These are phyloP conservation scores for Helenozyma rhizophorensis DNA, from an alignment of 805 yeast species.

Conservation along the genomic window DNA sequence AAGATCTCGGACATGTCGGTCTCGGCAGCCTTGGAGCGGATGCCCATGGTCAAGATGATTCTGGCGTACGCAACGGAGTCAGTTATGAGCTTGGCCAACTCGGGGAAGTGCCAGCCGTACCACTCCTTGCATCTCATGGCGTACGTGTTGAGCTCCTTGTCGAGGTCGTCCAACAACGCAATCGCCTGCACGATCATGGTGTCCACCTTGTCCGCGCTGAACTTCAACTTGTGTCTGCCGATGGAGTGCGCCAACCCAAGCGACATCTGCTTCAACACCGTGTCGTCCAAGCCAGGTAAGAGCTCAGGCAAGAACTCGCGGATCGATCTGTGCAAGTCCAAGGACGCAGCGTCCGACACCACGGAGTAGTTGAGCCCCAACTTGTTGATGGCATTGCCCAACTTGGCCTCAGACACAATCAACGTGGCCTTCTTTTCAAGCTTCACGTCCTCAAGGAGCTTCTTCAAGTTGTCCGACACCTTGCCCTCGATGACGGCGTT, in stretches of 20 bases:
- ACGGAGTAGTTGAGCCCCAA: conserved; percentile 83
- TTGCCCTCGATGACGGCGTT: conserved; percentile 89
- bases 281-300: conserved; percentile 86
- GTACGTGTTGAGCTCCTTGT: conserved; percentile 95
- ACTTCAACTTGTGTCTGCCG: conserved; percentile 97
- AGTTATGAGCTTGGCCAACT: conserved; percentile 92
- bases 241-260: conserved; percentile 97
- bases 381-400: conserved; percentile 95
- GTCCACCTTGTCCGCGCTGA: conserved; percentile 97
- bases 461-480: conserved; percentile 80
- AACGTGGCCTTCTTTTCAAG: conserved; percentile 80
- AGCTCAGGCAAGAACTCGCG: conserved; percentile 91
- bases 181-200: conserved; percentile 99
- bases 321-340: conserved; percentile 92
- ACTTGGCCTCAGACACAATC: conserved; percentile 90
- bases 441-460: conserved; percentile 69
- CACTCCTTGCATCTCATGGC: conserved; percentile 99
- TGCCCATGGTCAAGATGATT: conserved; percentile 89
- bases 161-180: conserved; percentile 92
- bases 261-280: conserved; percentile 88
- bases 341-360: conserved; percentile 90
- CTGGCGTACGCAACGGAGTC: conserved; percentile 97
- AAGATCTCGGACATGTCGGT: conserved; percentile 64
- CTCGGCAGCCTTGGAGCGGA: conserved; percentile 84
- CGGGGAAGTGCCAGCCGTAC: conserved; percentile 99